Base-by-base conservation (phyloP, 2,329 filamentous ascomycete genomes). In the Metarhizium album region DNA sequence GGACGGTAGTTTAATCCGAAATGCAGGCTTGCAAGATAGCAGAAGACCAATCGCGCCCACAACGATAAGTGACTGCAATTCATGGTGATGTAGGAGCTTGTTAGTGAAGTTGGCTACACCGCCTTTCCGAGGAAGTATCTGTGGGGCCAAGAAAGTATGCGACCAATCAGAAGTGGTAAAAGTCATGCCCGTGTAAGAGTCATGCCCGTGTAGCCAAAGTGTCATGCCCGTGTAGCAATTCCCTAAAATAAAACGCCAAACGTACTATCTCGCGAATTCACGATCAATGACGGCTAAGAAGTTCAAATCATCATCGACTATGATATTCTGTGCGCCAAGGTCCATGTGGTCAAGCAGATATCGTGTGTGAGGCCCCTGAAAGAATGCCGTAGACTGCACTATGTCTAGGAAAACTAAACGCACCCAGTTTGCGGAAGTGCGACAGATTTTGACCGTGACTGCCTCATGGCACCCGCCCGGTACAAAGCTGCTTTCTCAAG, bases 261-360 rank as follows among this genome's bases (percentile, higher is more conserved):
- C 48, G 48, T 35, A 49, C 52, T 45, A 57, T 57, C 14, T 42
- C 42, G 9, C 62, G 45, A 62, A 61, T 47, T 66, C 64, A 62
- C 59, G 64, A 52, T 67, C 58, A 49, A 66, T 66, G 35, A 64
- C 29, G 42, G 63, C 61, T 1, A 65, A 24, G 53, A 65, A 60
- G 51, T 64, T 60, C 45, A 61, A 60, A 14, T 58, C 48, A 23
- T 60, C 55, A 40, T 65, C 62, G 18, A 67, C 57, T 1, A 67
- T 51, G 20, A 68, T 61, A 47, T 67, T 65, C 46, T 67, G 60
- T 4, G 58, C 59, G 31, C 62, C 61, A 18, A 67, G 55, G 48
- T 66, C 62, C 59, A 67, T 66, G 51, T 67, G 60, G 43, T 62
- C 62, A 1, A 67, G 51, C 35, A 57, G 60, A 51, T 59, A 62